Percentiles rank a stretch among this genome's conserved stretches.
Evolutionary conservation across 176 grass and related monocot genomes (phyloP).

Genomic region (Cenchrus americanus): DNA sequence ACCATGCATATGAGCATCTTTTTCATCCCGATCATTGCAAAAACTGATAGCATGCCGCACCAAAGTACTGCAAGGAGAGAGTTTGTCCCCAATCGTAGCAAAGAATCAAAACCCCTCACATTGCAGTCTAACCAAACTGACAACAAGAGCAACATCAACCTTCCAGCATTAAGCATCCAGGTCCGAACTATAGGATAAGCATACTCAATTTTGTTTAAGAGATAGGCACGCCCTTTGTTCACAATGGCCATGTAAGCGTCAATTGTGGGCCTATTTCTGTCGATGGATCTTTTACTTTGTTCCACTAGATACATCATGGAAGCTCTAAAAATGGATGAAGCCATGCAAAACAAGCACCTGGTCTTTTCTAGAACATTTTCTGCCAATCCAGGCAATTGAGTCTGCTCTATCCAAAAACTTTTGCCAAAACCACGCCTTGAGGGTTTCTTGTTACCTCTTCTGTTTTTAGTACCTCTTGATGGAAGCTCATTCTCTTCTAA

Average conservation of each 20-base stretch:
- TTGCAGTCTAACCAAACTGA: constrained; percentile 91
- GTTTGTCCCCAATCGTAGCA: constrained; percentile 81
- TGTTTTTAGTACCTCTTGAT: constrained; percentile 41
- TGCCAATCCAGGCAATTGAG: constrained; percentile 25
- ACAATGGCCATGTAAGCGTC: constrained; percentile 45
- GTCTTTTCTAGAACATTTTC: constrained; percentile 51
- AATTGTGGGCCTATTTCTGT: constrained; percentile 65
- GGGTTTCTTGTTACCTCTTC: constrained; percentile 50
- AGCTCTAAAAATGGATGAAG: constrained; percentile 63
- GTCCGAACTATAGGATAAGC: constrained; percentile 64
- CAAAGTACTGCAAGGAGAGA: constrained; percentile 88
- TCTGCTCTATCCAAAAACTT: constrained; percentile 21
- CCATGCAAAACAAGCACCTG: constrained; percentile 59
- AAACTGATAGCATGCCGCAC: constrained; percentile 80
- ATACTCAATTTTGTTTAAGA: constrained; percentile 56
- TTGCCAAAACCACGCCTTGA: constrained; percentile 34
- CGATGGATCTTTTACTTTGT: constrained; percentile 60
- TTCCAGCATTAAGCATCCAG: constrained; percentile 78
- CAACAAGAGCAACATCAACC: constrained; percentile 70
- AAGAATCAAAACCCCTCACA: constrained; percentile 90
- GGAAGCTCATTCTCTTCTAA: constrained; percentile 39
- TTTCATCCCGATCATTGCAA: constrained; percentile 87
- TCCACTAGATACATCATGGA: constrained; percentile 61
- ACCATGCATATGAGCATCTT: constrained; percentile 79
- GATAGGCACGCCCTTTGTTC: constrained; percentile 58